These are phyloP conservation scores for Tripterygium wilfordii DNA, from an alignment of 177 flowering plant genomes.

Conservation along the genomic window DNA sequence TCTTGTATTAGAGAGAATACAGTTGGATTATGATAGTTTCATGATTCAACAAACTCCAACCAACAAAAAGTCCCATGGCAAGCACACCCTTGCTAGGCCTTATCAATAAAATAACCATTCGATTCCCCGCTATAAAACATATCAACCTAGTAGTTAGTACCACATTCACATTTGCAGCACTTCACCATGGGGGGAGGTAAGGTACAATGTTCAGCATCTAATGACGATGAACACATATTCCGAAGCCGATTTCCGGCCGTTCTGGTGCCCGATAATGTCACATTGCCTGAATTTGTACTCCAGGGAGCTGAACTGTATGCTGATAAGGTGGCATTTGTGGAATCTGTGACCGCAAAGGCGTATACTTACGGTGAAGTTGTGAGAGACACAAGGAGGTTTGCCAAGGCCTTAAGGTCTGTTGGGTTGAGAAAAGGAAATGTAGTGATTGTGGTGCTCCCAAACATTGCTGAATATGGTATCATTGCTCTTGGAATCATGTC, in stretches of 20 bases:
- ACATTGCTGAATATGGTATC: constrained; percentile 73
- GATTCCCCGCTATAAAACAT: too few species aligned
- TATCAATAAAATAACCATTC: too few species aligned
- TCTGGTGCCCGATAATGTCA: constrained; percentile 59
- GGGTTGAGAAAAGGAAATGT: constrained; percentile 72
- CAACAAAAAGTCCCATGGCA: too few species aligned
- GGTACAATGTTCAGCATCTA: background rate
- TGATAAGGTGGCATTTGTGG: constrained; percentile 85
- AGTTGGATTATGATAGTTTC: too few species aligned
- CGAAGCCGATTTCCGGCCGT: constrained; percentile 59
- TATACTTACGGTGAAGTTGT: constrained; percentile 61
- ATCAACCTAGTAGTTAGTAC: too few species aligned
- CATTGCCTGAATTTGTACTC: constrained; percentile 86
- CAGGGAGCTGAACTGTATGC: constrained; percentile 51
- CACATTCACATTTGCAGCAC: too few species aligned
- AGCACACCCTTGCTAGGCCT: too few species aligned
- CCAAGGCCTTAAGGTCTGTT: constrained; percentile 71
- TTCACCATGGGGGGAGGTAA: too few species aligned
- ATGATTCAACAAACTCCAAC: too few species aligned
- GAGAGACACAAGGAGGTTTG: constrained; percentile 55
- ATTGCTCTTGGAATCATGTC: constrained; percentile 90
- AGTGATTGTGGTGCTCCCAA: constrained; percentile 83
- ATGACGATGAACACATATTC: constrained; percentile 59
- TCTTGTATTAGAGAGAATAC: too few species aligned
- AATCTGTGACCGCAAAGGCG: constrained; percentile 54